phyloP scores from a whole-genome alignment of 2,329 filamentous ascomycete genomes.

The Aspergillus costaricaensis region DNA sequence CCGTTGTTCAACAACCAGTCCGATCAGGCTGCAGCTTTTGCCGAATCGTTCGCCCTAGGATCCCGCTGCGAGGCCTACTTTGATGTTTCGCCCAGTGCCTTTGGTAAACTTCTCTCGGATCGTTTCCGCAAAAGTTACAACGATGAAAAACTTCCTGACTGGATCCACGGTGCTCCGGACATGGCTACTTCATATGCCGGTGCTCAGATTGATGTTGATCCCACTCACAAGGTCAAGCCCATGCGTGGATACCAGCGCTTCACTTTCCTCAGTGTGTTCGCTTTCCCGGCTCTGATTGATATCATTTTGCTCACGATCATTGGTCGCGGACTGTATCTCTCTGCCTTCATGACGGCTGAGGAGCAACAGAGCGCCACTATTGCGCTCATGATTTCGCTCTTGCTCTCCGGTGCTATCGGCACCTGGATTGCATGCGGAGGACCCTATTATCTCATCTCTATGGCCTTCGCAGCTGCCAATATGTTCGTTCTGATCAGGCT shows the following conservation, averaged over 20 bases:
- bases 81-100: slow-evolving; percentile 53
- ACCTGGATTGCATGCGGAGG: slow-evolving; percentile 66
- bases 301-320: slow-evolving; percentile 61
- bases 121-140: slow-evolving; percentile 49
- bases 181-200: slow-evolving; percentile 55
- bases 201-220: slow-evolving; percentile 56
- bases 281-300: slow-evolving; percentile 63
- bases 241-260: slow-evolving; percentile 54
- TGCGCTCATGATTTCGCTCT: slow-evolving; percentile 60
- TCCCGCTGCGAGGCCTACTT: slow-evolving; percentile 66
- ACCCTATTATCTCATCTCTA: slow-evolving; percentile 61
- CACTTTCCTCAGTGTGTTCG: slow-evolving; percentile 63
- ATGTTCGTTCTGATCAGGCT: slow-evolving; percentile 58
- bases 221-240: slow-evolving; percentile 45
- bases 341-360: slow-evolving; percentile 54
- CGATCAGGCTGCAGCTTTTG: slow-evolving; percentile 65
- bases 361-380: slow-evolving; percentile 57
- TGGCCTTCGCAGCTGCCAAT: slow-evolving; percentile 58
- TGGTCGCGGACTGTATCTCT: slow-evolving; percentile 63
- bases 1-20: slow-evolving; percentile 62
- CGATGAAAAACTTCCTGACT: slow-evolving; percentile 52
- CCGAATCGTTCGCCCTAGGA: slow-evolving; percentile 64
- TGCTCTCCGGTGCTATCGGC: slow-evolving; percentile 62
- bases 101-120: slow-evolving; percentile 48
- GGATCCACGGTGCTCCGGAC: slow-evolving; percentile 53